Evolutionary conservation across 179 eudicot genomes (phyloP).

Genomic region (Beta lomatogona): DNA sequence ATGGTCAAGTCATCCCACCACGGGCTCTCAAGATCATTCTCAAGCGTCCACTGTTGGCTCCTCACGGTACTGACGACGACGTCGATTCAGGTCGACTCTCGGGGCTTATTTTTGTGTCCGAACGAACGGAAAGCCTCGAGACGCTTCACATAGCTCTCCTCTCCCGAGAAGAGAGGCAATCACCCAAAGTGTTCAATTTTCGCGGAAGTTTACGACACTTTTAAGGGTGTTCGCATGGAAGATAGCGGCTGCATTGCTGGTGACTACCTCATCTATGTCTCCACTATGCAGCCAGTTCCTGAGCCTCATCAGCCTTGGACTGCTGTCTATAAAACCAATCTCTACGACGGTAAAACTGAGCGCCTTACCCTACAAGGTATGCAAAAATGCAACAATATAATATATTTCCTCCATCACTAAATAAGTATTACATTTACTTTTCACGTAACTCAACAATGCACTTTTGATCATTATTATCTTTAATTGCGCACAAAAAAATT

Average conservation of each 20-base stretch:
- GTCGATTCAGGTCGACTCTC: slow-evolving; percentile 10
- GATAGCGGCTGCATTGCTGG: slow-evolving; percentile 24
- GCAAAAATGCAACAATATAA: too few relatives aligned
- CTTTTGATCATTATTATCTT: too few relatives aligned
- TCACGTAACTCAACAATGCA: too few relatives aligned
- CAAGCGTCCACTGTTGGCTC: not conserved
- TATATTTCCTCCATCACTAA: too few relatives aligned
- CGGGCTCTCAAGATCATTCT: slow-evolving; percentile 21
- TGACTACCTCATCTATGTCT: slow-evolving; percentile 20
- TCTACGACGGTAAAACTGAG: not conserved
- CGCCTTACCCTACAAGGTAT: slow-evolving; percentile 23
- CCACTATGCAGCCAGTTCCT: slow-evolving; percentile 2
- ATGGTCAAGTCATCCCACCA: slow-evolving; percentile 20
- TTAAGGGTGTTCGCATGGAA: slow-evolving; percentile 17
- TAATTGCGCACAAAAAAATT: too few relatives aligned
- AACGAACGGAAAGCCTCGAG: slow-evolving; percentile 15
- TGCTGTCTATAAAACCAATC: slow-evolving; percentile 21
- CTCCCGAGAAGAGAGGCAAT: not conserved
- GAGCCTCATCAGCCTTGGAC: slow-evolving; percentile 31
- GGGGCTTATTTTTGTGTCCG: slow-evolving; percentile 23
- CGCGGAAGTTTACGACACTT: slow-evolving; percentile 15
- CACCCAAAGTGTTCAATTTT: slow-evolving; percentile 4
- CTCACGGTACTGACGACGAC: not conserved
- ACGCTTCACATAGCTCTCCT: slow-evolving; percentile 18
- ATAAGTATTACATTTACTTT: too few relatives aligned